Percentiles rank a stretch among this genome's conserved stretches.
Conservation (phyloP, 176 grass and related monocot genomes). For the Miscanthus lutarioriparius region DNA sequence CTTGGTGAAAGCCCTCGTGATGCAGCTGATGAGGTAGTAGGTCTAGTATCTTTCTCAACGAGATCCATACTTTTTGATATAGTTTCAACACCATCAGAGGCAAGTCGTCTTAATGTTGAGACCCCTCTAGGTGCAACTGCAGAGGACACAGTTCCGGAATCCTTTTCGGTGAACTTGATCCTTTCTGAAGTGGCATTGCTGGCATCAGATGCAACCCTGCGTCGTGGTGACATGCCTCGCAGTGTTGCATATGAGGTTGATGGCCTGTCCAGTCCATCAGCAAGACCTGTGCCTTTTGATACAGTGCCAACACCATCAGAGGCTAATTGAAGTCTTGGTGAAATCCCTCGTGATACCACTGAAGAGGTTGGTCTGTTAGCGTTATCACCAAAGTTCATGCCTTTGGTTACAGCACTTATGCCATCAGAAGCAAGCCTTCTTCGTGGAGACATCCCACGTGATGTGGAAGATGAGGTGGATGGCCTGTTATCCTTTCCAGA, state of each 20-base stretch:
- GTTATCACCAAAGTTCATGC: conserved; percentile 37
- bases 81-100: conserved; percentile 38
- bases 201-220: conserved; percentile 41
- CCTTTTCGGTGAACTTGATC: conserved; percentile 44
- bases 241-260: conserved; percentile 45
- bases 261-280: conserved; percentile 43
- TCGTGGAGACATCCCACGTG: conserved; percentile 48
- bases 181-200: conserved; percentile 36
- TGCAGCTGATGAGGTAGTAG: conserved; percentile 29
- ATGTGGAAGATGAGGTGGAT: conserved; percentile 37
- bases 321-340: conserved; percentile 24
- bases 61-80: conserved; percentile 36
- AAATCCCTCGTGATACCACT: conserved; percentile 31
- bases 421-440: conserved; percentile 50
- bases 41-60: conserved; percentile 34
- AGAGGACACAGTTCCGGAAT: conserved; percentile 27
- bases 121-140: conserved; percentile 37
- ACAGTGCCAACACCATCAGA: conserved; percentile 34
- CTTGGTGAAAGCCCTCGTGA: conserved; percentile 45
- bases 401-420: conserved; percentile 37
- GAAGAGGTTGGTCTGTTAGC: conserved; percentile 23
- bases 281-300: conserved; percentile 29
- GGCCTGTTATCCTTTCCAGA: conserved; percentile 48
- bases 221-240: conserved; percentile 46
- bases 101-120: conserved; percentile 30